Conservation (phyloP, 1,284 basidiomycete genomes). For the Bjerkandera adusta region DNA sequence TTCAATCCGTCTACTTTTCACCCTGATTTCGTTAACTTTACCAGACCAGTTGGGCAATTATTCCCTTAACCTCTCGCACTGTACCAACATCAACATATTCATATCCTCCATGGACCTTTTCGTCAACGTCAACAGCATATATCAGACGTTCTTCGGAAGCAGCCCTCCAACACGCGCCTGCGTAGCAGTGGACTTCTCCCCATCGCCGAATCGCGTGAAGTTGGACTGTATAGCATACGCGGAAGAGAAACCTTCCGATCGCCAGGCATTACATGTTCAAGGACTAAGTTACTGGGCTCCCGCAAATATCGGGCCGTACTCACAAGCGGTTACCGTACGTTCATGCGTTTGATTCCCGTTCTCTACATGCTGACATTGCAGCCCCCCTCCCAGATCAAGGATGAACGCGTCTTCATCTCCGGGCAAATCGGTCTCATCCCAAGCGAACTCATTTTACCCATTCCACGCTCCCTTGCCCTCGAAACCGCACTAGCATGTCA, state of each 20-base stretch:
- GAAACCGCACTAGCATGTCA: constrained; percentile 81
- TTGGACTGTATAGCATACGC: constrained; percentile 78
- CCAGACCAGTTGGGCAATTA: constrained; percentile 49
- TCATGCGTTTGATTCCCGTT: constrained; percentile 12
- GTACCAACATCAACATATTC: constrained; percentile 81
- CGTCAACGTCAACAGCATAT: constrained; percentile 73
- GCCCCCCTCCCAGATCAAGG: constrained; percentile 21
- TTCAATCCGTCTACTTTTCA: background rate
- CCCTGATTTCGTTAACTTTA: constrained; percentile 2
- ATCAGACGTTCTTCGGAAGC: constrained; percentile 80
- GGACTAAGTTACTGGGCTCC: constrained; percentile 98
- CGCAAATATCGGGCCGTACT: constrained; percentile 98
- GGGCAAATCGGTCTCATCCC: constrained; percentile 95
- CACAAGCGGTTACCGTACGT: constrained; percentile 83
- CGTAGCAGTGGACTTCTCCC: constrained; percentile 74
- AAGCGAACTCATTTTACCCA: constrained; percentile 65
- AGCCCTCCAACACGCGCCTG: constrained; percentile 94
- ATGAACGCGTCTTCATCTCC: constrained; percentile 80
- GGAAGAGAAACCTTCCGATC: constrained; percentile 36
- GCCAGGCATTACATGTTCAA: constrained; percentile 90
- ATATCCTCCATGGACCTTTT: constrained; percentile 84
- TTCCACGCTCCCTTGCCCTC: constrained; percentile 49
- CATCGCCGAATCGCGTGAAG: constrained; percentile 48
- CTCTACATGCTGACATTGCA: background rate
- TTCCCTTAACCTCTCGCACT: constrained; percentile 54